These are phyloP conservation scores for Starmerella stigmatis DNA, from an alignment of 805 yeast species.

Conservation along the genomic window DNA sequence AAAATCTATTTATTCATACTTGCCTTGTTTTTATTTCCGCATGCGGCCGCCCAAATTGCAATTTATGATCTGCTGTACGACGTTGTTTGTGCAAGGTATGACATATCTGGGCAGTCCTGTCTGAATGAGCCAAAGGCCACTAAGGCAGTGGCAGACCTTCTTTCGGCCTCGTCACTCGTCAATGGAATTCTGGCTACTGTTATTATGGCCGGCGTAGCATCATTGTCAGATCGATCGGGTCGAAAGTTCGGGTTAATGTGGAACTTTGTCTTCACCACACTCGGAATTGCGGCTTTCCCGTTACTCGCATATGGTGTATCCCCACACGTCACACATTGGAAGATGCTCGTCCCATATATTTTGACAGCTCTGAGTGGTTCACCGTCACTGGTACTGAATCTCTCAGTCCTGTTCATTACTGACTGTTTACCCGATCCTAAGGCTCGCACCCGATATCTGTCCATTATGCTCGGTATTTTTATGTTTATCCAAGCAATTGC, in stretches of 20 bases:
- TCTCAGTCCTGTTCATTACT: constrained; percentile 16
- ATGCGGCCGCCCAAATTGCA: constrained; percentile 13
- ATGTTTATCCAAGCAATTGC: constrained; percentile 17
- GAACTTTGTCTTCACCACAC: constrained; percentile 10
- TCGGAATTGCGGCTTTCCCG: constrained; percentile 6
- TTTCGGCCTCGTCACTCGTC: constrained; percentile 12
- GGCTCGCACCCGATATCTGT: constrained; percentile 14
- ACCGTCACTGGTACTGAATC: constrained; percentile 13
- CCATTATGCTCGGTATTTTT: constrained; percentile 10
- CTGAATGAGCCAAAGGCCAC: constrained; percentile 6
- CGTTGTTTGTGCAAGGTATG: constrained; percentile 7
- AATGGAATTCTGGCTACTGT: constrained; percentile 12
- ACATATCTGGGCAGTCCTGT: constrained; percentile 1
- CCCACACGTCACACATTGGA: constrained; percentile 6
- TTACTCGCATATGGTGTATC: background rate
- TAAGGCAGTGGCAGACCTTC: constrained; percentile 7
- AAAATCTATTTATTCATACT: background rate
- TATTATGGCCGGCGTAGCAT: constrained; percentile 6
- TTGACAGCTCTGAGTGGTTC: constrained; percentile 15
- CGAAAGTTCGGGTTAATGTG: constrained; percentile 15
- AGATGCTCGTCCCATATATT: constrained; percentile 15
- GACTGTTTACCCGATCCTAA: constrained; percentile 11
- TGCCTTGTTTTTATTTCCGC: constrained; percentile 10
- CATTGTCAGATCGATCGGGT: constrained; percentile 14
- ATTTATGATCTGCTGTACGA: constrained; percentile 14